Evolutionary conservation across 225 moss, liverwort and hornwort genomes (phyloP), one percentile per base, ranked within the genome.

Genomic region (Straminergon stramineum): DNA sequence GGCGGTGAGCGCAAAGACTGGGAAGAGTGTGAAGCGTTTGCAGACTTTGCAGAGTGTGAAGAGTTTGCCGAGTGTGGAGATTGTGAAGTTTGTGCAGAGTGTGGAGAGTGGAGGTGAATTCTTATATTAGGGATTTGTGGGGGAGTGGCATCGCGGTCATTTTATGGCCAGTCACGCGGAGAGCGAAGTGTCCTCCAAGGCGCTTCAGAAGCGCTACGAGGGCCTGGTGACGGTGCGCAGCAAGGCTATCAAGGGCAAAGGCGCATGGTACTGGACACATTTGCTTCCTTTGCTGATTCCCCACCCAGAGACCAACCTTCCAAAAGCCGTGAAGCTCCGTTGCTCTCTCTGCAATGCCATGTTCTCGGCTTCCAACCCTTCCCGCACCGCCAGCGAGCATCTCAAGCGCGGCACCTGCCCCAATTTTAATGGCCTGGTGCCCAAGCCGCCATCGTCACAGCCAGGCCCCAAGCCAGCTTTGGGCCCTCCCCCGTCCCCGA

Each of bases 251-350:
- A 97, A 97, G 89, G 97, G 97, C 37, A 97, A 97, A 87, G 97
- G 97, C 37, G 97, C 97, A 15, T 97, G 97, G 97, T 97, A 97
- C 91, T 97, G 97, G 97, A 91, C 95, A 28, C 97, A 97, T 94
- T 93, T 97, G 87, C 90, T 96, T 86, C 97, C 97, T 56, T 90
- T 96, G 73, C 82, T 97, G 79, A 95, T 96, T 51, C 95, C 94
- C 43, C 96, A 96, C 58, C 96, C 96, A 24, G 97, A 97, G 53
- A 94, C 97, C 35, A 96, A 94, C 22, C 85, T 92, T 45, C 94
- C 97, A 28, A 97, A 97, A 82, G 96, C 97, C 51, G 97, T 97
- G 37, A 97, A 97, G 93, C 93, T 97, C 52, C 96, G 97, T 45
- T 97, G 97, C 93, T 96, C 96, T 52, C 92, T 97, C 20, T 97